Percentiles rank a stretch among this genome's conserved stretches.
These are phyloP conservation scores for Yamadazyma oceani DNA, from an alignment of 1,139 yeast genomes.

Conservation along the genomic window DNA sequence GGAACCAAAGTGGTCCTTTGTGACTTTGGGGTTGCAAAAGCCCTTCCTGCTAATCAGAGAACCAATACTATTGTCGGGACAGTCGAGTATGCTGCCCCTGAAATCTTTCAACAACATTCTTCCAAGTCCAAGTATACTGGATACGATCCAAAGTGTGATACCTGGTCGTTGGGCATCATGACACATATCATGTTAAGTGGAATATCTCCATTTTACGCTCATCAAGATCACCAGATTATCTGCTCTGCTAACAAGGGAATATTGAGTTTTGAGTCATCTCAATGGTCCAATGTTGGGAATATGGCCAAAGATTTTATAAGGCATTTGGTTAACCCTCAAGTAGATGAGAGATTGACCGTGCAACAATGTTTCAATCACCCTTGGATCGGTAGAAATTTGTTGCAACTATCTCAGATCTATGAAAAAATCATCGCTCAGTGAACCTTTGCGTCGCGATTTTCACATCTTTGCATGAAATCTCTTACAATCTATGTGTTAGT, in stretches of 20 bases:
- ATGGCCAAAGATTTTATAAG: conserved; percentile 47
- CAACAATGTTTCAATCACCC: conserved; percentile 31
- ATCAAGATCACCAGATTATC: conserved; percentile 37
- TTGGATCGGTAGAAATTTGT: conserved; percentile 39
- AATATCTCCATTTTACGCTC: conserved; percentile 59
- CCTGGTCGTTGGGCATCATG: conserved; percentile 68
- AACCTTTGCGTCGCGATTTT: conserved; percentile 1
- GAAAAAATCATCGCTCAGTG: conserved; percentile 4
- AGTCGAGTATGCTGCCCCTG: conserved; percentile 70
- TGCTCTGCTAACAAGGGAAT: conserved; percentile 38
- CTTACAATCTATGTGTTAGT: too few relatives aligned
- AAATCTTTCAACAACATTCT: conserved; percentile 21
- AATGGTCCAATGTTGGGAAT: conserved; percentile 31
- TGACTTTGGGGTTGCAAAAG: conserved; percentile 68
- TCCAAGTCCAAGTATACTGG: conserved; percentile 22
- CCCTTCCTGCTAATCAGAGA: conserved; percentile 23
- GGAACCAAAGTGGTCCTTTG: conserved; percentile 54
- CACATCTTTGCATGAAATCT: too few relatives aligned
- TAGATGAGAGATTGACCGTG: conserved; percentile 30
- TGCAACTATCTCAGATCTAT: conserved; percentile 18
- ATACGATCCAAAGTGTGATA: conserved; percentile 57
- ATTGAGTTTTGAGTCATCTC: conserved; percentile 35
- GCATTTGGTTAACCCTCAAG: conserved; percentile 28
- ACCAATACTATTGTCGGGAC: conserved; percentile 65
- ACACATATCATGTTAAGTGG: conserved; percentile 57